Conservation (phyloP, 2,329 filamentous ascomycete genomes). For the Neonectria ditissima region DNA sequence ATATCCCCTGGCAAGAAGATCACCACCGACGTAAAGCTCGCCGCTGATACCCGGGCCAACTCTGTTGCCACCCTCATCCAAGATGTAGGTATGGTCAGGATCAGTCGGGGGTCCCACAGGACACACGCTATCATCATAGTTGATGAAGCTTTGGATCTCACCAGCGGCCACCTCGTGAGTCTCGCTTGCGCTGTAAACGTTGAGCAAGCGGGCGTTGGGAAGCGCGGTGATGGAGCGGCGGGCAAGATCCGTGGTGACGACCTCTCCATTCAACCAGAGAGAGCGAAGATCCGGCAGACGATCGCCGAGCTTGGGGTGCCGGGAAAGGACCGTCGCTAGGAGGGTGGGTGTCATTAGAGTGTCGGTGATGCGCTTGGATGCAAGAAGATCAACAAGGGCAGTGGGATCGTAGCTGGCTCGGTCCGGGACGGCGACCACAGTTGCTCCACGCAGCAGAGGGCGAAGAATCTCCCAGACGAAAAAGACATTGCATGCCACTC, state of each 20-base stretch:
- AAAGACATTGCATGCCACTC: constrained; percentile 89
- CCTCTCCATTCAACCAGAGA: constrained; percentile 85
- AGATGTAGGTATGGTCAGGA: constrained; percentile 76
- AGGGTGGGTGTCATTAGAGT: constrained; percentile 88
- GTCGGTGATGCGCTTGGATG: constrained; percentile 76
- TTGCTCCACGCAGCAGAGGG: constrained; percentile 80
- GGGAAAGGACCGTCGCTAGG: constrained; percentile 77
- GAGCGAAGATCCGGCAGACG: constrained; percentile 75
- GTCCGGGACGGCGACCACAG: constrained; percentile 80
- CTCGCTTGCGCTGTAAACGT: constrained; percentile 86
- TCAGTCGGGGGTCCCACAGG: constrained; percentile 79
- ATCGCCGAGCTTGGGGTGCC: constrained; percentile 73
- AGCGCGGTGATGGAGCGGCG: constrained; percentile 75
- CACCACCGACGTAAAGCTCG: constrained; percentile 82
- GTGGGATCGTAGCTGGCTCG: constrained; percentile 82
- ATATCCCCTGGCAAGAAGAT: constrained; percentile 79
- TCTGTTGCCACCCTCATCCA: constrained; percentile 75
- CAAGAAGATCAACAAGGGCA: constrained; percentile 77
- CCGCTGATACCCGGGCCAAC: constrained; percentile 73
- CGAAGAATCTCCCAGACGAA: constrained; percentile 89
- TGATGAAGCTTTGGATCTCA: constrained; percentile 76
- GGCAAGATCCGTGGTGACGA: constrained; percentile 82
- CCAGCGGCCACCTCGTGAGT: constrained; percentile 85
- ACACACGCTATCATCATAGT: constrained; percentile 73
- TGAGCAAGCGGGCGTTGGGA: constrained; percentile 77